Base-by-base conservation (phyloP, 129 eudicot genomes). In the Smallanthus sonchifolius region DNA sequence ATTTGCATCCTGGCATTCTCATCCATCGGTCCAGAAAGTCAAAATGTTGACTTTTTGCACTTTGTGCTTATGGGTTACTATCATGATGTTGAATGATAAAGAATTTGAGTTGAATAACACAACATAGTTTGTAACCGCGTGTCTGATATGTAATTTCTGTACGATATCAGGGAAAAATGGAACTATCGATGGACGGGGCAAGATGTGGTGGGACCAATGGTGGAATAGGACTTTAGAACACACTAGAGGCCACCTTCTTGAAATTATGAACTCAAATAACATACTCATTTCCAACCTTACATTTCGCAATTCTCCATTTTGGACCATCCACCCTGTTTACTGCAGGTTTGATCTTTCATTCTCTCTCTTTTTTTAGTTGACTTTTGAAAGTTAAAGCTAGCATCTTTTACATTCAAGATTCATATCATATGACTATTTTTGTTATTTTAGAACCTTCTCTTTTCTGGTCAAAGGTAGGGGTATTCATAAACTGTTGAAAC, bases 121-220 rank as follows among this genome's bases (percentile, higher is more conserved):
- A 16, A 69, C 9, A 3, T 30, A 45, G 38, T 34, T 45, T 77
- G 56, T 32, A 62, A 28, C n/a, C 44, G 47, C 10, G 43, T 16
- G 48, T 36, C 56, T 69, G 35, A 45, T 56, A 1, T 63, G 48
- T 65, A 17, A 52, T 56, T 65, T 61, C 17, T 84, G 68, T 59
- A 44, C 67, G 36, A 52, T 76, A 67, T 69, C 82, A 93, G 98
- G 98, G 65, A 75, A 86, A 51, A 93, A 93, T 55, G 98, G 98
- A 39, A 90, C 93, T 3, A 85, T 94, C 54, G 99, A 94, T 67
- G 99, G 97, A n/a, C 96, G 84, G 32, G 99, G 99, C 35, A 84
- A 88, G 79, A 90, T 94, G 93, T 94, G 99, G 99, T 94, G 99
- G 99, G 96, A 88, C 47, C 82, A 88, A 64, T 94, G 99, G 99